Evolutionary conservation across 208 protist species (phyloP), one percentile per base, ranked within the genome.

Genomic region (Wallacemonas sp.): DNA sequence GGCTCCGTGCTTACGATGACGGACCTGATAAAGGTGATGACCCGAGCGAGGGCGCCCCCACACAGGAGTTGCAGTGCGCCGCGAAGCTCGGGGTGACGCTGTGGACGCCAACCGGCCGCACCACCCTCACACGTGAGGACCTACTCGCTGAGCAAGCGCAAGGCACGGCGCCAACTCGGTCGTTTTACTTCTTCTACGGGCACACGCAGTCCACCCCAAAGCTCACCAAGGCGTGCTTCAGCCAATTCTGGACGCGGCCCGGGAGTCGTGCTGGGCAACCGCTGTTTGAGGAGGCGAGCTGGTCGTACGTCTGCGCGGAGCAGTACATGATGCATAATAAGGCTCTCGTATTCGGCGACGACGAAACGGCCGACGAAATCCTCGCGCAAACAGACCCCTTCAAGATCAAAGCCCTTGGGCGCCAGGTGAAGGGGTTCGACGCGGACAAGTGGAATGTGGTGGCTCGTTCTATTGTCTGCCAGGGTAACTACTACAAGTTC

Each of bases 301-400:
- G 9, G 10, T 57, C 50, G 36, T 57, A 57, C 50, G 50, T 57
- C 12, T 57, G 50, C 30, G 50, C 50, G 24, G 50, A 57, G 50
- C 50, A 57, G 29, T 57, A 57, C 50, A 57, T 57, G 50, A 57
- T 57, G 50, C 50, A 57, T 32, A 15, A 57, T 32, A 57, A 57
- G 30, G 50, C 50, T 4, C 50, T 57, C 30, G 29, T 37, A 3
- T 57, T 57, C 30, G 32, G 24, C 50, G 32, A 57, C 19, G 50
- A 57, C 50, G 50, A 9, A 8, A 19, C 22, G 9, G 50, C 50
- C 3, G 50, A 34, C 12, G 19, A 57, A n/a, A 57, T 57, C n/a
- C 50, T 57, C 29, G 50, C 9, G n/a, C 30, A 57, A 19, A 34
- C 9, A 13, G 17, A n/a, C 30, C 50, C 50, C 4, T 57, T 57